These are phyloP conservation scores for Rehmannia glutinosa DNA, from an alignment of 257 asterid species.

Conservation along the genomic window DNA sequence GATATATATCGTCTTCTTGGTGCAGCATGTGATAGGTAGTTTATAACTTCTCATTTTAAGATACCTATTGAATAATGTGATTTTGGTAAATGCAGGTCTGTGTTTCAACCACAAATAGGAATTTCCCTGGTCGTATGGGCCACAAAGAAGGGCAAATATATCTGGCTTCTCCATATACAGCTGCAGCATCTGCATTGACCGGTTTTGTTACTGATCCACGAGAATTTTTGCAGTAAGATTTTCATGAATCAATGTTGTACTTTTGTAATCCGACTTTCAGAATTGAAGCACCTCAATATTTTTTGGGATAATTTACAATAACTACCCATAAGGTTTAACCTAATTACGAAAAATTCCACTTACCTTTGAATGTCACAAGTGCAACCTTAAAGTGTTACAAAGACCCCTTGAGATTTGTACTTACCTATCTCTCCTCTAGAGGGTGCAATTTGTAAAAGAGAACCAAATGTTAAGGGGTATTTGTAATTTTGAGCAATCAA, in stretches of 20 bases:
- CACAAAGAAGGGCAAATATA: constrained; percentile 89
- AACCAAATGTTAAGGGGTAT: too few species aligned
- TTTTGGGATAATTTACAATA: not conserved
- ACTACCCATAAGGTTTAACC: not conserved
- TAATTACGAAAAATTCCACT: not conserved
- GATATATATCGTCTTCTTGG: too few species aligned
- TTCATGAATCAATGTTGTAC: not conserved
- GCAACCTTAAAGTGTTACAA: too few species aligned
- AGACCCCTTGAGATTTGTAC: too few species aligned
- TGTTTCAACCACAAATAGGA: constrained; percentile 77
- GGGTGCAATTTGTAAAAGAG: too few species aligned
- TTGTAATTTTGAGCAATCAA: too few species aligned
- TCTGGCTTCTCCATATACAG: constrained; percentile 91
- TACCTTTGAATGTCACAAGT: too few species aligned
- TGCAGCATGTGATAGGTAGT: too few species aligned
- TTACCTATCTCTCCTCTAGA: too few species aligned
- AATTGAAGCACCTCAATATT: not conserved
- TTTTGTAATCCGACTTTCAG: not conserved
- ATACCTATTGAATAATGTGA: not conserved
- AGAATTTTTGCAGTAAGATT: constrained; percentile 61
- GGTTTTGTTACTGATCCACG: constrained; percentile 88
- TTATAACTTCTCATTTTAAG: not conserved
- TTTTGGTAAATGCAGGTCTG: constrained; percentile 46
- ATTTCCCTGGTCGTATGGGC: constrained; percentile 89
- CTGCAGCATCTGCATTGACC: constrained; percentile 87